Conservation (phyloP, 768 basidiomycete genomes). For the Leccinum arenicola region DNA sequence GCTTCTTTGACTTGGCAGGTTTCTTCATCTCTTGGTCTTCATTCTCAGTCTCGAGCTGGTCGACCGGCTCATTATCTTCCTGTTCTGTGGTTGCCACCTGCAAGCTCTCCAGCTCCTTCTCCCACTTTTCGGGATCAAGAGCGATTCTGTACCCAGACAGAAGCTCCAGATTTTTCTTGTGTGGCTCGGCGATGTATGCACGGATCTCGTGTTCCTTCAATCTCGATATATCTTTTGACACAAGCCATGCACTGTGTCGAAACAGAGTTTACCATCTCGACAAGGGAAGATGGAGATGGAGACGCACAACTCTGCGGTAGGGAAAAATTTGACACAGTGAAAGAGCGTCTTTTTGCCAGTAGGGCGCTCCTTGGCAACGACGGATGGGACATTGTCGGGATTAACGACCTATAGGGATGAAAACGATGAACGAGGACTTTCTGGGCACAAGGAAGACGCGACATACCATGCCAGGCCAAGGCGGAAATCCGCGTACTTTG, state of each 20-base stretch:
- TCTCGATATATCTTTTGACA: conserved; percentile 76
- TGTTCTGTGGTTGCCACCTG: conserved; percentile 38
- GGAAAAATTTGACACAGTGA: conserved; percentile 87
- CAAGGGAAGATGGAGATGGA: conserved; percentile 11
- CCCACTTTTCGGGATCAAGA: conserved; percentile 70
- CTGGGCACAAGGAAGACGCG: conserved; percentile 20
- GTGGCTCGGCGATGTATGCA: conserved; percentile 73
- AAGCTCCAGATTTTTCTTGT: conserved; percentile 76
- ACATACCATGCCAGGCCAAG: conserved; percentile 94
- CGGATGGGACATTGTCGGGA: conserved; percentile 56
- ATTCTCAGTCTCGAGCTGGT: conserved; percentile 58
- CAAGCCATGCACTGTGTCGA: conserved; percentile 73
- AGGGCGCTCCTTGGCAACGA: conserved; percentile 71
- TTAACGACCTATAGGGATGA: conserved; percentile 66
- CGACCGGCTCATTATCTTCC: conserved; percentile 61
- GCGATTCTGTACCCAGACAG: conserved; percentile 74
- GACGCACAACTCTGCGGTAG: conserved; percentile 89
- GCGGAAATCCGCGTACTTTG: conserved; percentile 90
- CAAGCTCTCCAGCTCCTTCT: conserved; percentile 40
- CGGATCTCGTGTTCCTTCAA: conserved; percentile 81
- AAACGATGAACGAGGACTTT: conserved; percentile 11
- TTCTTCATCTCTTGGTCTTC: conserved; percentile 52
- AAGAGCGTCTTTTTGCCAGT: conserved; percentile 65
- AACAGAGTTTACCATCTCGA: conserved; percentile 8
- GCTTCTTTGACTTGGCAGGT: conserved; percentile 46